phyloP scores from a whole-genome alignment of 495 filamentous ascomycete species.

The Pyrenopolyporus hunteri region DNA sequence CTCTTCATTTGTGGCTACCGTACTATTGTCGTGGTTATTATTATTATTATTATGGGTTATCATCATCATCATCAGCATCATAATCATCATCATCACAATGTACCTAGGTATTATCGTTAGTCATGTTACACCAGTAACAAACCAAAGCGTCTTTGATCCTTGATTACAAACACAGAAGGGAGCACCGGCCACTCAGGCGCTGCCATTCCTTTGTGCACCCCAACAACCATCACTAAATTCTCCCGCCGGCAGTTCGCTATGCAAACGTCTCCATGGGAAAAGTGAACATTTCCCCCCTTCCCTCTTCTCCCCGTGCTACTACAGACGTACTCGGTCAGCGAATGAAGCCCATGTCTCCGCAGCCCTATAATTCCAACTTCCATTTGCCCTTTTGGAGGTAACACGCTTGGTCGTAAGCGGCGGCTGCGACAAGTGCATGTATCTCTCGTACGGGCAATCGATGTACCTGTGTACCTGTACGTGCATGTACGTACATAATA shows the following conservation, averaged over 20 bases:
- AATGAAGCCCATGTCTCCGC: constrained; percentile 15
- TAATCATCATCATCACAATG: constrained; percentile 1
- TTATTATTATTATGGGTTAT: constrained; percentile 12
- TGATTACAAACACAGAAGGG: constrained; percentile 32
- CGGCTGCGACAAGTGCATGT: background rate
- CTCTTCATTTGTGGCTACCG: background rate
- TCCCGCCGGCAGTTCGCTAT: constrained; percentile 29
- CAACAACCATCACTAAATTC: background rate
- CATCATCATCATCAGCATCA: background rate
- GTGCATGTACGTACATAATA: too few species aligned
- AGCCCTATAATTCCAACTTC: constrained; percentile 19
- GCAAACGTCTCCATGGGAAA: constrained; percentile 20
- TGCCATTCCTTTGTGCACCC: constrained; percentile 4
- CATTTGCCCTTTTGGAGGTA: constrained; percentile 23
- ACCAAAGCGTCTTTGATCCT: too few species aligned
- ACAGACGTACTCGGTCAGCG: constrained; percentile 17
- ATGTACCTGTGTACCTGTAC: too few species aligned
- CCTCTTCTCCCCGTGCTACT: background rate
- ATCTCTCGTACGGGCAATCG: too few species aligned
- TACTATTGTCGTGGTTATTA: constrained; percentile 10
- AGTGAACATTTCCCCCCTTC: background rate
- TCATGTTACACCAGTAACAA: constrained; percentile 38
- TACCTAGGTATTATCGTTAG: too few species aligned
- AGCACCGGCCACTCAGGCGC: background rate
- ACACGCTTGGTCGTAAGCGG: constrained; percentile 1